Percentiles rank a stretch among this genome's conserved stretches.
phyloP scores from a whole-genome alignment of 805 yeast species.

The Metschnikowia corniflorae region DNA sequence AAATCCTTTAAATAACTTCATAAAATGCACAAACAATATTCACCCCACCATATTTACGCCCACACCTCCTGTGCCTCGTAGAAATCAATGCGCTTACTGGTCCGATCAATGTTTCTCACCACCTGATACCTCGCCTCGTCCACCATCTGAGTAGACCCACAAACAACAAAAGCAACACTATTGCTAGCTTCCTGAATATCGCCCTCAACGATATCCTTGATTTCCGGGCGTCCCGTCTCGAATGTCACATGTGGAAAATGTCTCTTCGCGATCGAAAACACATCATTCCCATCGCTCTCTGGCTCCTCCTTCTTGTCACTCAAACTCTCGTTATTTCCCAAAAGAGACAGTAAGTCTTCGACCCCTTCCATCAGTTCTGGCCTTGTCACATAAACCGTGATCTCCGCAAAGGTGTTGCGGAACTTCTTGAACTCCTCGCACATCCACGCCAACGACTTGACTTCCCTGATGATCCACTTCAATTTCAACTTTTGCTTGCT shows the following conservation, averaged over 20 bases:
- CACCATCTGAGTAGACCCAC: slow-evolving; percentile 61
- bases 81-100: slow-evolving; percentile 54
- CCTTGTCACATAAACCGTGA: slow-evolving; percentile 33
- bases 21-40: too few relatives aligned
- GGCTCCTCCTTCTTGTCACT: slow-evolving; percentile 3
- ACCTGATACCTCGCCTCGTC: slow-evolving; percentile 53
- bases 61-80: slow-evolving; percentile 75
- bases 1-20: too few relatives aligned
- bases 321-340: not conserved
- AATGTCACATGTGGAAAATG: slow-evolving; percentile 37
- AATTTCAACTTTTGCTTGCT: slow-evolving; percentile 21
- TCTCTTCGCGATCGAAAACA: slow-evolving; percentile 15
- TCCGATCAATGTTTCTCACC: slow-evolving; percentile 34
- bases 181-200: slow-evolving; percentile 38
- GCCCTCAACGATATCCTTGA: slow-evolving; percentile 28
- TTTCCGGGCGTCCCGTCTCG: slow-evolving; percentile 42
- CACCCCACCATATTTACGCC: slow-evolving; percentile 32
- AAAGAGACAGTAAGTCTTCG: slow-evolving; percentile 13
- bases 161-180: slow-evolving; percentile 48
- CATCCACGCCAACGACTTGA: slow-evolving; percentile 39
- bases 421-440: slow-evolving; percentile 33
- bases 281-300: slow-evolving; percentile 2
- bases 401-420: slow-evolving; percentile 30
- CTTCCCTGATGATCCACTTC: slow-evolving; percentile 40
- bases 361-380: slow-evolving; percentile 6